Evolutionary conservation across 345 rosid genomes (phyloP), one percentile per base, ranked within the genome.

Genomic region (Salix purpurea): DNA sequence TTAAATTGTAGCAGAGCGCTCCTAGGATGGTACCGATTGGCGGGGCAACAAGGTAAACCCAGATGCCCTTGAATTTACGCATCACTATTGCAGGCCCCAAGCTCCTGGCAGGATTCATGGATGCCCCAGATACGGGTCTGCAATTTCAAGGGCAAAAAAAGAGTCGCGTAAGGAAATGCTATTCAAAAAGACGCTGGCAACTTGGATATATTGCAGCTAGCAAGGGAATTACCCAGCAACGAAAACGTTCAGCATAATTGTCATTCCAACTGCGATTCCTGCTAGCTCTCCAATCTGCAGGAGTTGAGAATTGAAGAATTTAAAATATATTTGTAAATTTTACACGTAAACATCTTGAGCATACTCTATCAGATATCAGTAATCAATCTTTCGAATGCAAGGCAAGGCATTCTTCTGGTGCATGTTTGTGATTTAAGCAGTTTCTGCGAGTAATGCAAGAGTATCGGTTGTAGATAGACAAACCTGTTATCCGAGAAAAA

Each of bases 81-180:
- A 78, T 79, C 3, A 83, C 81, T 15, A 86, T 58, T 15, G 86
- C 86, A 6, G 88, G 88, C 32, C 86, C 86, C 24, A 86, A 44
- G 39, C 77, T 71, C 76, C 88, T 81, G 6, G 83, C 85, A 6
- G 86, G 86, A 66, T 86, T 86, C 88, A 86, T 86, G 5, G 88
- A 83, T 70, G 83, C 86, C 54, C 86, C 86, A 28, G 88, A 83
- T 52, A 83, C 67, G 36, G 86, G 86, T 39, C 88, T 85, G 77
- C 70, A 68, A 74, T 62, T 9, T 12, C 2, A 34, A 18, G 30
- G 19, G 28, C 15, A 15, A 36, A 18, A 52, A 4, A 0, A 3
- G 10, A 12, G 26, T 34, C 48, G 2, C 24, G 12, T 13, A 10
- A 50, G 9, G 0, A 23, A 23, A 30, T 40, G 8, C 19, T 28